Percentiles rank a stretch among this genome's conserved stretches.
phyloP scores from a whole-genome alignment of 768 basidiomycete species.

The Termitomyces sp. region DNA sequence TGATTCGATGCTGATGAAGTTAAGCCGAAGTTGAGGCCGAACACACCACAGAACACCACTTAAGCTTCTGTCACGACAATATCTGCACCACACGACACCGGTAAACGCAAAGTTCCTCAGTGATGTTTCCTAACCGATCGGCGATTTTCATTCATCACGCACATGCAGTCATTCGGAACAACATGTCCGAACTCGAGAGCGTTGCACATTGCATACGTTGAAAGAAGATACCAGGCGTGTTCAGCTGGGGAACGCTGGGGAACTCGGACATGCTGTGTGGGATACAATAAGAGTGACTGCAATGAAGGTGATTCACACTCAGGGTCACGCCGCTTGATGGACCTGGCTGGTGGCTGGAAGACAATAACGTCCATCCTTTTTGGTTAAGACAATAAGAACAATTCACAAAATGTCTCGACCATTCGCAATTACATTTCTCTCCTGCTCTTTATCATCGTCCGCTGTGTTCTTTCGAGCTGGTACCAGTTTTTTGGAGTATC shows the following conservation, averaged over 20 bases:
- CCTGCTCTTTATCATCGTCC: slow-evolving; percentile 8
- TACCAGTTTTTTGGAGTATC: neutral
- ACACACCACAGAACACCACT: too few species aligned
- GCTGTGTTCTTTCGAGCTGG: neutral
- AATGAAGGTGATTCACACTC: too few species aligned
- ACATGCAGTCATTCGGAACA: neutral
- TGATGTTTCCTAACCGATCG: neutral
- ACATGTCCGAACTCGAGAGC: neutral
- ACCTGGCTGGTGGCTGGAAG: neutral
- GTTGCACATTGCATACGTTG: neutral
- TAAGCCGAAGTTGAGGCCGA: neutral
- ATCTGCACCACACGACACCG: neutral
- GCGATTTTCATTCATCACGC: neutral
- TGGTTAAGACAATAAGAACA: slow-evolving; percentile 28
- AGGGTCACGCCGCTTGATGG: neutral
- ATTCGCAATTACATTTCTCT: slow-evolving; percentile 9
- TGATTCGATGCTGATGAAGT: neutral
- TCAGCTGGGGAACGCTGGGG: neutral
- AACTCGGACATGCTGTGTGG: neutral
- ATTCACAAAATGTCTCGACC: slow-evolving; percentile 20
- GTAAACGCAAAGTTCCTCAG: neutral
- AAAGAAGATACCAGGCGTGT: neutral
- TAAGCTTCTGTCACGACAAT: neutral
- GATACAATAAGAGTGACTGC: neutral
- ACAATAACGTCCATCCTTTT: slow-evolving; percentile 16